These are phyloP conservation scores for Boletus insuetus DNA, from an alignment of 768 basidiomycete genomes.

Conservation along the genomic window DNA sequence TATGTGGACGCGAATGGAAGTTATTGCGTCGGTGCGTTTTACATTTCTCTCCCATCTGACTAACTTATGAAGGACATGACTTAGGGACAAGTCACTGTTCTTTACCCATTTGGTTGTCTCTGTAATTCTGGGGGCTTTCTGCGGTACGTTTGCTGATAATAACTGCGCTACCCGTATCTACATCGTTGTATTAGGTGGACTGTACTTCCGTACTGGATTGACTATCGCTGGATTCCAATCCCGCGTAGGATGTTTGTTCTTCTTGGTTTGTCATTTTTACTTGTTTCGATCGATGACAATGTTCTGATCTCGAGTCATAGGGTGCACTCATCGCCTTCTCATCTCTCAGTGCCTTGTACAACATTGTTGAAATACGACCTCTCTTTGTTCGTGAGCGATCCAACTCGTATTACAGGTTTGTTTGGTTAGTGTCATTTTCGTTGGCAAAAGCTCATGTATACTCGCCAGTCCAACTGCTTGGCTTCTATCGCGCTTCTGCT, in stretches of 20 bases:
- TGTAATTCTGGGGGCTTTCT: constrained; percentile 78
- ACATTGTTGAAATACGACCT: constrained; percentile 77
- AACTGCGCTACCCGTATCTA: not conserved
- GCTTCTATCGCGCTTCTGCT: constrained; percentile 83
- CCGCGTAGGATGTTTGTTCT: constrained; percentile 92
- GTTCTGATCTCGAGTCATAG: constrained; percentile 35
- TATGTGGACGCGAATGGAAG: constrained; percentile 85
- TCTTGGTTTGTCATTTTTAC: constrained; percentile 53
- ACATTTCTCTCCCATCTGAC: not conserved
- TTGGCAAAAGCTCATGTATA: not conserved
- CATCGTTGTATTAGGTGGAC: constrained; percentile 51
- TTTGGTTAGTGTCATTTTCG: not conserved
- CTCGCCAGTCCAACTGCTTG: constrained; percentile 75
- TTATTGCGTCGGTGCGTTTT: constrained; percentile 58
- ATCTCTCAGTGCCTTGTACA: constrained; percentile 84
- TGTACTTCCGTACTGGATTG: constrained; percentile 77
- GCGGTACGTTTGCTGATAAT: constrained; percentile 46
- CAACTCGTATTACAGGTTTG: constrained; percentile 78
- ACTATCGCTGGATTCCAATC: constrained; percentile 94
- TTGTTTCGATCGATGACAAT: not conserved
- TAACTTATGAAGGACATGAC: not conserved
- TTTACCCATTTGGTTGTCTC: constrained; percentile 74
- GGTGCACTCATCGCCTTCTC: constrained; percentile 92
- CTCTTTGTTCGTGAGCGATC: constrained; percentile 91
- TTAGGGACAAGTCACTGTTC: constrained; percentile 81